Evolutionary conservation across 805 yeast genomes (phyloP).

Genomic region (Lachancea thermotolerans): DNA sequence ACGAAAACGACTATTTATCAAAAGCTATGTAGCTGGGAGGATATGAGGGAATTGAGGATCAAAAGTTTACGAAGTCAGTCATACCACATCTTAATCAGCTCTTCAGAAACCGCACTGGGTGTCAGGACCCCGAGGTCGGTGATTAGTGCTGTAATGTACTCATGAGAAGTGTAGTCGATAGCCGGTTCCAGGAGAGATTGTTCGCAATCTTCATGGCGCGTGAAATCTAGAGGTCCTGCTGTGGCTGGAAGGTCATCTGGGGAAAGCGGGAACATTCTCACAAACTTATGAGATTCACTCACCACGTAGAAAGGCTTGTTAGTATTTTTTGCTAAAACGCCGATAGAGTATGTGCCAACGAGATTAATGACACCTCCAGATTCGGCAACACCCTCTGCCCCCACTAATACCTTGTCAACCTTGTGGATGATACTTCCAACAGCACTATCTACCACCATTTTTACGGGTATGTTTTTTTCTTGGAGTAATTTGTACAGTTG

Average conservation of each 20-base stretch:
- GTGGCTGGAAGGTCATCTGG: slow-evolving; percentile 82
- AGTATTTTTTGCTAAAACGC: slow-evolving; percentile 83
- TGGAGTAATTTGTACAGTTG: slow-evolving; percentile 64
- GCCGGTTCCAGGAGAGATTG: slow-evolving; percentile 43
- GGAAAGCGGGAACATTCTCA: slow-evolving; percentile 88
- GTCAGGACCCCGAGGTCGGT: slow-evolving; percentile 96
- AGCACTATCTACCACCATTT: slow-evolving; percentile 83
- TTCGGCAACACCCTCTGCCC: slow-evolving; percentile 99
- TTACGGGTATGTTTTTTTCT: slow-evolving; percentile 74
- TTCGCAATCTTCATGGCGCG: slow-evolving; percentile 17
- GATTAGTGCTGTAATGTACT: slow-evolving; percentile 87
- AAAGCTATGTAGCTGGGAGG: slow-evolving; percentile 15
- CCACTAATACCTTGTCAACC: slow-evolving; percentile 89
- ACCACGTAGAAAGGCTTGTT: slow-evolving; percentile 92
- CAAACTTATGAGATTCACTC: slow-evolving; percentile 93
- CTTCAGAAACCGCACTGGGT: slow-evolving; percentile 98
- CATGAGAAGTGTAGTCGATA: slow-evolving; percentile 93
- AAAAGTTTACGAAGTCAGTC: slow-evolving; percentile 40
- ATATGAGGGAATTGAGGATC: background rate
- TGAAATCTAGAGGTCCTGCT: slow-evolving; percentile 42
- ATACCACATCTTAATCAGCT: slow-evolving; percentile 95
- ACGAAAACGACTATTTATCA: slow-evolving; percentile 22
- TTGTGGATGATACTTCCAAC: slow-evolving; percentile 89
- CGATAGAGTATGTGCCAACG: slow-evolving; percentile 91
- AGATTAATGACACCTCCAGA: slow-evolving; percentile 96